Percentiles rank a stretch among this genome's conserved stretches.
Evolutionary conservation across 2,329 filamentous ascomycete genomes (phyloP).

Genomic region (Beauveria australis): DNA sequence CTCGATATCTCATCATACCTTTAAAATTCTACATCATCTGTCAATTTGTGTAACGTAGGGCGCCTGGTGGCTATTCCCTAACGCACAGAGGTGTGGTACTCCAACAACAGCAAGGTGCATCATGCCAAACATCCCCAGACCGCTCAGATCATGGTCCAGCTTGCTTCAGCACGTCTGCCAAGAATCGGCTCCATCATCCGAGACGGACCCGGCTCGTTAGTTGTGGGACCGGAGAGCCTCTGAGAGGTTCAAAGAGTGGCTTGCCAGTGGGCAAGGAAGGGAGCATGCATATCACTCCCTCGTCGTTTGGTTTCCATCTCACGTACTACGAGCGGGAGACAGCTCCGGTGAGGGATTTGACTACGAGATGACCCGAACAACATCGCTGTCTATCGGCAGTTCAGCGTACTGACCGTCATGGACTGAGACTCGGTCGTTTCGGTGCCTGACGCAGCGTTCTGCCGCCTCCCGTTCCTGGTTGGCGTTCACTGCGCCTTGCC

Average conservation of each 20-base stretch:
- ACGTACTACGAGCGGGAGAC: neutral
- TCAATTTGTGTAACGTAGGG: too few relatives aligned
- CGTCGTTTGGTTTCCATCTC: neutral
- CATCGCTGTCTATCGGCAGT: slow-evolving; percentile 30
- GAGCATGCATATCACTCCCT: neutral
- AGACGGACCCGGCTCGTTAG: neutral
- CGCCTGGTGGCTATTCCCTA: too few relatives aligned
- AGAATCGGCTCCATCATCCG: slow-evolving; percentile 2
- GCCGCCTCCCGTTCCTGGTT: neutral
- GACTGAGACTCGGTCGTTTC: slow-evolving; percentile 34
- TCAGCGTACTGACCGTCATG: slow-evolving; percentile 27
- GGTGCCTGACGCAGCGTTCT: neutral
- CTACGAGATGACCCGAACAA: slow-evolving; percentile 28
- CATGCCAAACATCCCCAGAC: neutral
- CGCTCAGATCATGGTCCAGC: neutral
- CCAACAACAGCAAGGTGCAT: too few relatives aligned
- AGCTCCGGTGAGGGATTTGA: slow-evolving; percentile 1
- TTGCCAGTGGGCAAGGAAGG: neutral
- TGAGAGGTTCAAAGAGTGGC: slow-evolving; percentile 1
- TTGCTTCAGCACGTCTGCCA: neutral
- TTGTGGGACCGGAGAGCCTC: neutral
- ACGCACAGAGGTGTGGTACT: too few relatives aligned
- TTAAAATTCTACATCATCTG: too few relatives aligned
- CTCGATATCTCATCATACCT: too few relatives aligned
- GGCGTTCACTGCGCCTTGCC: neutral